These are phyloP conservation scores for Lactarius indigo DNA, from an alignment of 768 basidiomycete species.

Conservation along the genomic window DNA sequence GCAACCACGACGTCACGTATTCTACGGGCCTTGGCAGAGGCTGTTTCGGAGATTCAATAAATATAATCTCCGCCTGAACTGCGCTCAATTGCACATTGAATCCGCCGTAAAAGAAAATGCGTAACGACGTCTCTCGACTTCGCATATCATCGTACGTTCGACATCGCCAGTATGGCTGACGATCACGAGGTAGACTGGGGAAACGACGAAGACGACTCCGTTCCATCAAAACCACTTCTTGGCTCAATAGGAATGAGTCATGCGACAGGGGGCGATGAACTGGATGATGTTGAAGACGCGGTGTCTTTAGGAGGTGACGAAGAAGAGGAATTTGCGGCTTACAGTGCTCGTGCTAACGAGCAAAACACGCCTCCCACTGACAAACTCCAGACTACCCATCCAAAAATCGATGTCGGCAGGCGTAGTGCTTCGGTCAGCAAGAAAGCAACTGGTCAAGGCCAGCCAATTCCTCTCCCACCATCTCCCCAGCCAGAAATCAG, in stretches of 20 bases:
- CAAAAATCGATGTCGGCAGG: conserved; percentile 7
- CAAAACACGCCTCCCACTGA: conserved; percentile 1
- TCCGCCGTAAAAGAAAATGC: neutral
- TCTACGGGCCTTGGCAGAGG: neutral
- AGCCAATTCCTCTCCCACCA: conserved; percentile 9
- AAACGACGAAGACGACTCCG: conserved; percentile 43
- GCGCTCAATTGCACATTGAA: neutral
- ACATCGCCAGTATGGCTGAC: conserved; percentile 49
- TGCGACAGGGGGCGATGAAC: conserved; percentile 20
- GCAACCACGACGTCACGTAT: neutral
- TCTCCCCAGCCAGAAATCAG: conserved; percentile 17
- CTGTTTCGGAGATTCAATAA: conserved; percentile 9
- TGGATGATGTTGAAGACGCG: conserved; percentile 52
- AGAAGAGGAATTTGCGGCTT: conserved; percentile 55
- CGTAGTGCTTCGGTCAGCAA: conserved; percentile 14
- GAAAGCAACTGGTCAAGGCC: conserved; percentile 4
- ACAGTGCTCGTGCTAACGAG: conserved; percentile 31
- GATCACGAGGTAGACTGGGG: conserved; percentile 73
- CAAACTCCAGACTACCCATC: neutral
- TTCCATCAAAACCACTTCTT: conserved; percentile 21
- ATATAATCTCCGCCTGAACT: conserved; percentile 12
- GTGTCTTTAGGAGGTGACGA: conserved; percentile 69
- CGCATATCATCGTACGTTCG: conserved; percentile 21
- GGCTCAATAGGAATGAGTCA: conserved; percentile 25
- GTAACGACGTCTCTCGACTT: conserved; percentile 11